Percentiles rank a stretch among this genome's conserved stretches.
phyloP scores from a whole-genome alignment of 495 filamentous ascomycete genomes.

The Neurospora sp. region DNA sequence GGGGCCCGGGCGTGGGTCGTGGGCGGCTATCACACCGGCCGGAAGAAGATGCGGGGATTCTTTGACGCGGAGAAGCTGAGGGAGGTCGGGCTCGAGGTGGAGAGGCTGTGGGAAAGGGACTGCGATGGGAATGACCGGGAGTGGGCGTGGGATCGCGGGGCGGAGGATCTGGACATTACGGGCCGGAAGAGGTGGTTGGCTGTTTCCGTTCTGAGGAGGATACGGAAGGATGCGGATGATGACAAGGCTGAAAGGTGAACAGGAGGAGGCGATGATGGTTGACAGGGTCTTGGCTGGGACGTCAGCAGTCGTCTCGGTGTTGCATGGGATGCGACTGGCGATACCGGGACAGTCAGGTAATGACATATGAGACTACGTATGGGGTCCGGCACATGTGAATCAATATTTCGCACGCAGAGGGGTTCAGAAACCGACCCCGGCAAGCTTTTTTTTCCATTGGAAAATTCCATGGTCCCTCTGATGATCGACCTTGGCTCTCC shows the following conservation, averaged over 20 bases:
- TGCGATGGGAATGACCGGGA: constrained; percentile 52
- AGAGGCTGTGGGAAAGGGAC: constrained; percentile 67
- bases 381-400: not conserved
- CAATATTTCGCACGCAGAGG: not conserved
- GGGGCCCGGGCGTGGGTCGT: constrained; percentile 54
- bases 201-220: constrained; percentile 47
- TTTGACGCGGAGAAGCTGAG: constrained; percentile 49
- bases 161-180: constrained; percentile 51
- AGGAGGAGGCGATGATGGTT: not conserved
- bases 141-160: constrained; percentile 53
- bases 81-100: constrained; percentile 52
- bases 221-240: not conserved
- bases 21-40: constrained; percentile 77
- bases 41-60: constrained; percentile 59
- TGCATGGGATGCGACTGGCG: not conserved
- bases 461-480: not conserved
- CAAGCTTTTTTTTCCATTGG: not conserved
- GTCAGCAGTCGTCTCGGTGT: not conserved
- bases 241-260: not conserved
- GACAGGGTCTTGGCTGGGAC: not conserved
- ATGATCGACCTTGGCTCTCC: not conserved
- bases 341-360: not conserved
- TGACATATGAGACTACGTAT: not conserved
- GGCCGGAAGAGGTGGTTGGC: constrained; percentile 64
- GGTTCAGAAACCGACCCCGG: not conserved